Evolutionary conservation across 2,329 filamentous ascomycete genomes (phyloP), one percentile per base, ranked within the genome.

Genomic region (Chrysosporium keratinophilum): DNA sequence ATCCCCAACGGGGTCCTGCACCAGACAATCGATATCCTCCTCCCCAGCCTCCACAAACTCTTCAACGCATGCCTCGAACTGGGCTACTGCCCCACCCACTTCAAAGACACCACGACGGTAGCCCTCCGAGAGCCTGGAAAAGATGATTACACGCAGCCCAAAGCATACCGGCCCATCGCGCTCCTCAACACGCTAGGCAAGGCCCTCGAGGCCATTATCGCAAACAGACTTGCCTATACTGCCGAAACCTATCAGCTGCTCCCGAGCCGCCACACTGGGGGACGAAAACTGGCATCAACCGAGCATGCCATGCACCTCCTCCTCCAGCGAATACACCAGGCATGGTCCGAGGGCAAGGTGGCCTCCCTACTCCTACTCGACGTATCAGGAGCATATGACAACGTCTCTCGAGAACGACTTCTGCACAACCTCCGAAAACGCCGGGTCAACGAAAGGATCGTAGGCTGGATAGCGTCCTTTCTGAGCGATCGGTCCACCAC

Each of bases 131-230:
- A 63, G 45, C 47, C 58, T 2, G 53, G 54, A 23, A 62, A 63
- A 43, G 50, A 56, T 20, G 56, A 61, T 42, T 60, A 62, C 50
- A 50, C 53, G 3, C 31, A 54, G 15, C 53, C 54, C 0, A 59
- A 60, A 45, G 34, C 58, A 7, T 61, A 62, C 47, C 33, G 56
- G 46, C 58, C 55, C 1, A 59, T 61, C 14, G 55, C 57, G 6
- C 54, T 61, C 1, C 59, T 62, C 10, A 61, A 62, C 37, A 57
- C 52, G 10, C 58, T n/a, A n/a, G n/a, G n/a, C n/a, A n/a, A n/a
- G n/a, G n/a, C n/a, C n/a, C n/a, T n/a, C n/a, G n/a, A n/a, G n/a
- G n/a, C n/a, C n/a, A n/a, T n/a, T n/a, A n/a, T n/a, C n/a, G n/a
- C n/a, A n/a, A n/a, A n/a, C n/a, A n/a, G n/a, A n/a, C n/a, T n/a